Percentiles rank a stretch among this genome's conserved stretches.
phyloP scores from a whole-genome alignment of 257 asterid genomes.

The Misopates orontium region DNA sequence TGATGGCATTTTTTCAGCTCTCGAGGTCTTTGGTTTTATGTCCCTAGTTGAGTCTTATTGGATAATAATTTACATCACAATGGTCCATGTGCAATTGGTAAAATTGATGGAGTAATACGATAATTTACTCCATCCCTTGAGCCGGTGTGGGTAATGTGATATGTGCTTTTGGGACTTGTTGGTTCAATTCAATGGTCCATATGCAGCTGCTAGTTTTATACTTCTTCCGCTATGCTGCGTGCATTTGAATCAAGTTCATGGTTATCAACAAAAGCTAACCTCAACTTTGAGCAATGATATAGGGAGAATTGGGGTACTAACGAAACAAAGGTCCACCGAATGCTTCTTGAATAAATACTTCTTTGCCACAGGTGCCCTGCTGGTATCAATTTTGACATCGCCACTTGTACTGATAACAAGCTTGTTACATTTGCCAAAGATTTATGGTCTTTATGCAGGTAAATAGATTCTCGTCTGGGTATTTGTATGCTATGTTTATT shows the following conservation, averaged over 20 bases:
- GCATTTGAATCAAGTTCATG: no score
- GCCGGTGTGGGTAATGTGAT: no score
- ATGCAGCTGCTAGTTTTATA: background rate
- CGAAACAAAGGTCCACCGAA: no score
- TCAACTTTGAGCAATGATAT: no score
- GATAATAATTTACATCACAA: constrained; percentile 10
- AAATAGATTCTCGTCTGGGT: constrained; percentile 8
- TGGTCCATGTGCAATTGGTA: constrained; percentile 7
- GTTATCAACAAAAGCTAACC: no score
- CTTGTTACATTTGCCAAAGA: constrained; percentile 73
- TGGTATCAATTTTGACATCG: constrained; percentile 73
- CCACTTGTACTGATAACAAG: constrained; percentile 61
- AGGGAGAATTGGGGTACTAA: no score
- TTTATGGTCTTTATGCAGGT: constrained; percentile 81
- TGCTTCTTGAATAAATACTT: background rate
- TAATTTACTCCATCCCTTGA: background rate
- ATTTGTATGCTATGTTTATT: background rate
- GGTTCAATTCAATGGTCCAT: background rate
- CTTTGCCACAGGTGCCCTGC: constrained; percentile 58
- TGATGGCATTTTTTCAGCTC: background rate
- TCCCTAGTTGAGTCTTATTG: background rate
- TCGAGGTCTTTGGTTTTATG: background rate
- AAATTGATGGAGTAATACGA: background rate
- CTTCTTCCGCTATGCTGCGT: no score
- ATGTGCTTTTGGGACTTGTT: no score